A percentile compares a stretch with the other conserved stretches of the same genome.
These are phyloP conservation scores for Yamadazyma laniorum DNA, from an alignment of 805 yeast genomes.

Conservation along the genomic window DNA sequence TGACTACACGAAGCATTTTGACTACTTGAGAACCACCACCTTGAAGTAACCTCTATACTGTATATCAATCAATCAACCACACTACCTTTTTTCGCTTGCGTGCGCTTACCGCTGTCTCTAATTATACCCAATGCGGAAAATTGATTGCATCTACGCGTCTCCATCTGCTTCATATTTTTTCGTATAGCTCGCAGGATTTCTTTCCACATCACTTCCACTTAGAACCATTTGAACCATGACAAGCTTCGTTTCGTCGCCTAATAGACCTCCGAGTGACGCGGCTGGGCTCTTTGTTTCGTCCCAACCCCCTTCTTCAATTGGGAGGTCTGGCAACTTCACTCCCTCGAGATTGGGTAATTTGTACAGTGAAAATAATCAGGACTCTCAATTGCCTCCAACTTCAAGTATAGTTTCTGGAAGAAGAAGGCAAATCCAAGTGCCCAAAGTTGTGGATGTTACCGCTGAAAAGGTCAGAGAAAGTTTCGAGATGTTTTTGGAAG, in stretches of 20 bases:
- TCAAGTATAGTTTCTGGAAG: conserved; percentile 29
- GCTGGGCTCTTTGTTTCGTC: conserved; percentile 42
- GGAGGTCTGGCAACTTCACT: conserved; percentile 29
- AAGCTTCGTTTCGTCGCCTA: conserved; percentile 44
- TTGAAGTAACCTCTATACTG: conserved; percentile 33
- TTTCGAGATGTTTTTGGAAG: conserved; percentile 80
- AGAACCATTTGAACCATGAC: conserved; percentile 24
- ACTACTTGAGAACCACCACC: conserved; percentile 73
- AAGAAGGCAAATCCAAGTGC: conserved; percentile 65
- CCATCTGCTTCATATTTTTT: background rate
- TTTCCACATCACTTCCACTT: background rate
- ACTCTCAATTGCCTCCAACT: conserved; percentile 12
- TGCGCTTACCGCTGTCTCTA: background rate
- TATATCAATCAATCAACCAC: no score
- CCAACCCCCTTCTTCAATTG: conserved; percentile 43
- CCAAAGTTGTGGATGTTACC: conserved; percentile 84
- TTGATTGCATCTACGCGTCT: conserved; percentile 18
- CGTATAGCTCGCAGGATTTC: background rate
- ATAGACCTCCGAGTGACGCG: conserved; percentile 39
- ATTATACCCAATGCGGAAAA: conserved; percentile 20
- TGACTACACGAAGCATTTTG: conserved; percentile 79
- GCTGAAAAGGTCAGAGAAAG: conserved; percentile 93
- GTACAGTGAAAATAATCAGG: conserved; percentile 21
- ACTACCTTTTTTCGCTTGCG: no score
- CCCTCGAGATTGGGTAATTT: conserved; percentile 26